Percentiles rank a stretch among this genome's conserved stretches.
Evolutionary conservation across 73 alveolate genomes (phyloP).

Genomic region (Tetrahymena borealis): DNA sequence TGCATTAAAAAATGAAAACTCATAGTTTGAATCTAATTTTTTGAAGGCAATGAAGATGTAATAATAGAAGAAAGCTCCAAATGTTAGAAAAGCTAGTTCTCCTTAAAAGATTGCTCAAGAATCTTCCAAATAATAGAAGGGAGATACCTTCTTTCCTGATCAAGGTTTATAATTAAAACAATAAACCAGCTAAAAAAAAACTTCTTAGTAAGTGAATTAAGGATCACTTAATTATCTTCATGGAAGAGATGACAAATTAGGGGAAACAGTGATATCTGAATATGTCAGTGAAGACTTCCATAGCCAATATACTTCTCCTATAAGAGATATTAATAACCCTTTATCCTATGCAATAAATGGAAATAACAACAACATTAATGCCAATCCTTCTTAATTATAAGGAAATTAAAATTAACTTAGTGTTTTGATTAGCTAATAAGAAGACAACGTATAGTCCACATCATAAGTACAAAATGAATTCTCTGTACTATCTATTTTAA

Average conservation of each 20-base stretch:
- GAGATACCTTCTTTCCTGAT: background rate
- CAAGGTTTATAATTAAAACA: background rate
- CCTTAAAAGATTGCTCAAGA: background rate
- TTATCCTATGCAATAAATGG: background rate
- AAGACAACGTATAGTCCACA: background rate
- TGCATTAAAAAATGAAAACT: background rate
- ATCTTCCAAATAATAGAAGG: background rate
- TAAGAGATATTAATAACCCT: background rate
- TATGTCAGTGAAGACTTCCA: background rate
- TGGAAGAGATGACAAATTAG: background rate
- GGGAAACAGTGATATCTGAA: background rate
- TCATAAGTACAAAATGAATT: background rate
- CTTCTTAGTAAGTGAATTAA: background rate
- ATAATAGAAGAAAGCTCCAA: background rate
- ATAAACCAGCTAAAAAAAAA: background rate
- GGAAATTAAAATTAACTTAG: background rate
- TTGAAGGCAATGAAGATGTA: background rate
- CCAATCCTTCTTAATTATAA: background rate
- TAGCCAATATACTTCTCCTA: background rate
- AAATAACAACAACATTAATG: background rate
- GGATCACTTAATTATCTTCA: background rate
- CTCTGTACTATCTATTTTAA: background rate
- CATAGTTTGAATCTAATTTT: background rate
- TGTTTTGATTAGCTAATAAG: background rate
- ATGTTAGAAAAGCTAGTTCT: background rate